Conservation (phyloP, 2,329 filamentous ascomycete species). For the Trichophyton benhamiae region DNA sequence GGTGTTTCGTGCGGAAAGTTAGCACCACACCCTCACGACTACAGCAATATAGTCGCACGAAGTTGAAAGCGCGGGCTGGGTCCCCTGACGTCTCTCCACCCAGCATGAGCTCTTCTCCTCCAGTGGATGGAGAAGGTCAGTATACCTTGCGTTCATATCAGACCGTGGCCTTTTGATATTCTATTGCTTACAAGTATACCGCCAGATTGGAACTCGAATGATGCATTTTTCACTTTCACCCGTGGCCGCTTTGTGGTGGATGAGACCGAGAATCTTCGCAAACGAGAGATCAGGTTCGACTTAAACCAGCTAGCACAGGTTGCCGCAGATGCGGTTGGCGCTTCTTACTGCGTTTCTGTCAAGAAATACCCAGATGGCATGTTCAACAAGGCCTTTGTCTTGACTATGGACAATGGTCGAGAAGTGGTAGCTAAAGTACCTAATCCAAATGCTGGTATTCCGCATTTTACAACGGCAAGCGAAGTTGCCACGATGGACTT, state of each 20-base stretch:
- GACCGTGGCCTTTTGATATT: no score
- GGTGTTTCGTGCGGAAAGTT: no score
- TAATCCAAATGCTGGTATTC: slow-evolving; percentile 21
- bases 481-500: slow-evolving; percentile 20
- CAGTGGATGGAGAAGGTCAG: no score
- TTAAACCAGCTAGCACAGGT: slow-evolving; percentile 23
- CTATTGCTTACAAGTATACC: no score
- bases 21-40: no score
- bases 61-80: no score
- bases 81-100: no score
- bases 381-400: slow-evolving; percentile 26
- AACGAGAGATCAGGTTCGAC: slow-evolving; percentile 19
- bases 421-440: slow-evolving; percentile 21
- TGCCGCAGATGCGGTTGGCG: slow-evolving; percentile 21
- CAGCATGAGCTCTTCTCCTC: no score
- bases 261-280: slow-evolving; percentile 18
- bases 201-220: slow-evolving; percentile 19
- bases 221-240: slow-evolving; percentile 22
- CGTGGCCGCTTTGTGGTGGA: slow-evolving; percentile 20
- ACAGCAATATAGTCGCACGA: no score
- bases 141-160: no score
- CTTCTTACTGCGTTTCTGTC: slow-evolving; percentile 22
- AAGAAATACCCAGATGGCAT: slow-evolving; percentile 24
- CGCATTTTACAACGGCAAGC: slow-evolving; percentile 12
- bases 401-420: slow-evolving; percentile 24